Conservation (phyloP, 305 asterid genomes). For the Caryopteris hybrid region DNA sequence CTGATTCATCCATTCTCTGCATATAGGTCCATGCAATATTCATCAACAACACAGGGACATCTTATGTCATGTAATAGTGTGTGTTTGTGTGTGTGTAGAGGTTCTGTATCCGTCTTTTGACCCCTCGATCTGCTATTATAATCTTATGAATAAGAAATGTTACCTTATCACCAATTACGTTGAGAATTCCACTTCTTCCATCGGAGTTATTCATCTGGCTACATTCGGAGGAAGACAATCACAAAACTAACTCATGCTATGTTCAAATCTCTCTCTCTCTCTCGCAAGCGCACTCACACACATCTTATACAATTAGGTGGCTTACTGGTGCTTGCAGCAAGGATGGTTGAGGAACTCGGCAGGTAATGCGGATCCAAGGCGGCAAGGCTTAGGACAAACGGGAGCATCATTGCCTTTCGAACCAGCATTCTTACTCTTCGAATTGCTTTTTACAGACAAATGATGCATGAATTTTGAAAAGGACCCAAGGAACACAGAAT, state of each 20-base stretch:
- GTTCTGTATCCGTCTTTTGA: not conserved
- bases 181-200: slow-evolving; percentile 34
- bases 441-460: slow-evolving; percentile 33
- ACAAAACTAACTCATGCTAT: too few species aligned
- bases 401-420: slow-evolving; percentile 31
- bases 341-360: slow-evolving; percentile 35
- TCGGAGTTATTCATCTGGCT: slow-evolving; percentile 23
- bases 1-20: slow-evolving; percentile 35
- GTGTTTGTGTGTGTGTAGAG: not conserved
- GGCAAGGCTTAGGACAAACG: slow-evolving; percentile 61
- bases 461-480: slow-evolving; percentile 34
- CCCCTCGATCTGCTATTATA: too few species aligned
- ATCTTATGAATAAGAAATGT: not conserved
- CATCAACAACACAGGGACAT: not conserved
- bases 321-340: slow-evolving; percentile 33
- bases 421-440: slow-evolving; percentile 19
- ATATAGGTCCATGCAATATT: not conserved
- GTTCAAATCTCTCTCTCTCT: not conserved
- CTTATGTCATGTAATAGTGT: not conserved
- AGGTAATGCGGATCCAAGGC: slow-evolving; percentile 40
- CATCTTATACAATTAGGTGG: not conserved
- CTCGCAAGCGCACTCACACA: not conserved
- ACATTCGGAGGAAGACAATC: not conserved
- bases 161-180: slow-evolving; percentile 34
- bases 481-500: too few species aligned